Conservation (phyloP, 139 green algal genomes). For the Chlorella sorokiniana region DNA sequence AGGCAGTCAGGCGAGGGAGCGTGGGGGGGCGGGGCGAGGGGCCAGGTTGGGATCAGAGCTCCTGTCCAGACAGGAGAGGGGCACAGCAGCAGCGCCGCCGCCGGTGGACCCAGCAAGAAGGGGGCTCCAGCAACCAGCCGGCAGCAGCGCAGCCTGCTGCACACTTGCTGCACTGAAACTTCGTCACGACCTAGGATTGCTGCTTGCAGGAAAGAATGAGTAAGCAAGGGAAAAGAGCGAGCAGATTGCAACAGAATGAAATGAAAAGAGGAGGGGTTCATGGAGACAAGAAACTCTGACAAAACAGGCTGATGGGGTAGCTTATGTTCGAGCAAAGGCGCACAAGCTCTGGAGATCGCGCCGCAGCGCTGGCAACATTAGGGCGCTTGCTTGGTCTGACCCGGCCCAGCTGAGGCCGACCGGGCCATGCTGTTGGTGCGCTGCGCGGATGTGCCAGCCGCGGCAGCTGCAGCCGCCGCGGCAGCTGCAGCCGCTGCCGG, state of each 20-base stretch:
- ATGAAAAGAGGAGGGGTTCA: no score
- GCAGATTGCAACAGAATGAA: neutral
- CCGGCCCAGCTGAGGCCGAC: neutral
- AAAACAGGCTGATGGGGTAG: no score
- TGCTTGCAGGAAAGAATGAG: neutral
- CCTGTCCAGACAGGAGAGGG: neutral
- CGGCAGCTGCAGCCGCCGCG: neutral
- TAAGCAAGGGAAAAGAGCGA: neutral
- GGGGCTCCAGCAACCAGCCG: no score
- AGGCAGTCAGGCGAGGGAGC: neutral
- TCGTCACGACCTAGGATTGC: no score
- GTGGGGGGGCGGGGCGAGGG: no score
- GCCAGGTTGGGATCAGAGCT: neutral
- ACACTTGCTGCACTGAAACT: no score
- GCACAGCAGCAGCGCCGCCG: neutral
- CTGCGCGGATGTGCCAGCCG: neutral
- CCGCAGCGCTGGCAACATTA: neutral
- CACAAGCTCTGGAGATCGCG: no score
- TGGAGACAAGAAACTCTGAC: no score
- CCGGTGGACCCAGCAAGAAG: neutral
- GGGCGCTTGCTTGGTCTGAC: neutral
- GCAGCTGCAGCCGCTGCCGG: neutral
- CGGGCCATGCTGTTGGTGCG: neutral
- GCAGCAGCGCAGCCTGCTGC: no score
- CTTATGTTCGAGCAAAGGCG: no score